Evolutionary conservation across 306 rosid species (phyloP).

Genomic region (Vigna nakashimae): DNA sequence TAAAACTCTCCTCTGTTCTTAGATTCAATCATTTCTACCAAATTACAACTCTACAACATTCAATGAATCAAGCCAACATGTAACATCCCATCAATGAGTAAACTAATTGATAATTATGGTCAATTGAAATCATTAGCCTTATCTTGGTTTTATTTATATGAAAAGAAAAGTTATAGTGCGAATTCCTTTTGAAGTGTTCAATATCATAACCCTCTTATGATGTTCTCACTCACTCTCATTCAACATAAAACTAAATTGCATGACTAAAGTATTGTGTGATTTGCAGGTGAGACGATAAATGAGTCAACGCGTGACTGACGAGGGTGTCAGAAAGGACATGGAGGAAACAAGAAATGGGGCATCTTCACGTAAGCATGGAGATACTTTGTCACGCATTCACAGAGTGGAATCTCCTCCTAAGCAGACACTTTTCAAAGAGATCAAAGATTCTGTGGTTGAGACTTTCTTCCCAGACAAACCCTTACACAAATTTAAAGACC

Average conservation of each 20-base stretch:
- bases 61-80: neutral
- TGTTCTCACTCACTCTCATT: too few relatives aligned
- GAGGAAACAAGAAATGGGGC: slow-evolving; percentile 37
- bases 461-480: slow-evolving; percentile 65
- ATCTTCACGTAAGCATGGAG: slow-evolving; percentile 3
- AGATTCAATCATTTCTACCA: neutral
- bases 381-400: slow-evolving; percentile 38
- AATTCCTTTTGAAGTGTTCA: too few relatives aligned
- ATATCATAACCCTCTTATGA: too few relatives aligned
- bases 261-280: neutral
- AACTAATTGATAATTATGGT: slow-evolving; percentile 2
- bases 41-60: neutral
- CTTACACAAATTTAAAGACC: slow-evolving; percentile 53
- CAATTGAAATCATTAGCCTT: slow-evolving; percentile 36
- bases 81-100: neutral
- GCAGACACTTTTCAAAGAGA: slow-evolving; percentile 46
- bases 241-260: too few relatives aligned
- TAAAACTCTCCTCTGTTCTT: neutral
- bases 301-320: slow-evolving; percentile 46
- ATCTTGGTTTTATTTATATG: slow-evolving; percentile 17
- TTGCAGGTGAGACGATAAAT: slow-evolving; percentile 33
- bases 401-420: slow-evolving; percentile 53
- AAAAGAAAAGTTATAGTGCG: too few relatives aligned
- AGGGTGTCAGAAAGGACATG: slow-evolving; percentile 1
- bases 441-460: slow-evolving; percentile 43